Evolutionary conservation across 495 filamentous ascomycete genomes (phyloP).

Genomic region (Diplogelasinospora grovesii): DNA sequence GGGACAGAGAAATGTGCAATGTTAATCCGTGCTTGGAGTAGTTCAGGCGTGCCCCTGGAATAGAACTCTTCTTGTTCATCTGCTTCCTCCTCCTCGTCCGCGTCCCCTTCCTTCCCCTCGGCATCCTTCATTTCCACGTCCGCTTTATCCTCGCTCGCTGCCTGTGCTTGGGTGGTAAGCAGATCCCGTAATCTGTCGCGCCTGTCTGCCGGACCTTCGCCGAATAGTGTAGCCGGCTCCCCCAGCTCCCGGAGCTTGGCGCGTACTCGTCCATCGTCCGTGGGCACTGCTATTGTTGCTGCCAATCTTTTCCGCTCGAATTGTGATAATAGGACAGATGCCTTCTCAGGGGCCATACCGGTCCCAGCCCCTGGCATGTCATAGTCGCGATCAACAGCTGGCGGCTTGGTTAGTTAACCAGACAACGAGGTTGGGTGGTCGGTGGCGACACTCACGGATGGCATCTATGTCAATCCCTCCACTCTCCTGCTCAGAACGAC

Average conservation of each 20-base stretch:
- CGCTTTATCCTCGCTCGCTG: constrained; percentile 43
- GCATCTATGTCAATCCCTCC: constrained; percentile 73
- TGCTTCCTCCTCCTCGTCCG: constrained; percentile 60
- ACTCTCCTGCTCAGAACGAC: constrained; percentile 39
- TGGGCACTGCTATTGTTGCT: constrained; percentile 88
- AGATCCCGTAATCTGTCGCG: constrained; percentile 82
- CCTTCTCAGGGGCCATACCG: constrained; percentile 79
- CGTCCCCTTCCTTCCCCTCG: constrained; percentile 55
- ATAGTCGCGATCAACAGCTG: constrained; percentile 83
- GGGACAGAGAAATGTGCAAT: constrained; percentile 86
- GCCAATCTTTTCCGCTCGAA: constrained; percentile 84
- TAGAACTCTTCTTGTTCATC: constrained; percentile 90
- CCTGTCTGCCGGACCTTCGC: constrained; percentile 79
- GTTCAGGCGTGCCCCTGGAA: constrained; percentile 66
- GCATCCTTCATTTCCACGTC: constrained; percentile 59
- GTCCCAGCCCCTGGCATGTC: constrained; percentile 62
- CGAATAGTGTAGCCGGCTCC: constrained; percentile 92
- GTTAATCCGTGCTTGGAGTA: constrained; percentile 68
- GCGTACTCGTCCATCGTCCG: constrained; percentile 84
- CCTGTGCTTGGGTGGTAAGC: constrained; percentile 65
- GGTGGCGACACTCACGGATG: constrained; percentile 54
- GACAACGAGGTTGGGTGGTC: not conserved
- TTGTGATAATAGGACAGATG: constrained; percentile 81
- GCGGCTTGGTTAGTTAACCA: constrained; percentile 3
- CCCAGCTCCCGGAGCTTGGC: constrained; percentile 72